phyloP scores from a whole-genome alignment of 805 yeast species.

The Lipomyces yamadae region DNA sequence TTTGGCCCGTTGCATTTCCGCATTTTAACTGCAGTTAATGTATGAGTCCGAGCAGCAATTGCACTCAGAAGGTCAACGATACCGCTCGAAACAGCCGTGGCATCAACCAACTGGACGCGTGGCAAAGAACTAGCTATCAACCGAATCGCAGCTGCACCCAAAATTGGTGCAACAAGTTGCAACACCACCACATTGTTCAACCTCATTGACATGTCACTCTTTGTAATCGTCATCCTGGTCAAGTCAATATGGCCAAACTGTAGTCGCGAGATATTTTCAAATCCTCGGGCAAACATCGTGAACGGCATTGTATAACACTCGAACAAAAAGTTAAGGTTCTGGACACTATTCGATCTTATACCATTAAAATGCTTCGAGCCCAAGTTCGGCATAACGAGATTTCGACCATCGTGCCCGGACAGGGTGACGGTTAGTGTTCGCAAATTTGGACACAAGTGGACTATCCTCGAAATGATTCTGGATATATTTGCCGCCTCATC shows the following conservation, averaged over 20 bases:
- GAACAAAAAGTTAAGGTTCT: conserved; percentile 19
- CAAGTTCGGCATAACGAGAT: conserved; percentile 17
- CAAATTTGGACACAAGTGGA: conserved; percentile 15
- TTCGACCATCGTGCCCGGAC: conserved; percentile 19
- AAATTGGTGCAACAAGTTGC: conserved; percentile 14
- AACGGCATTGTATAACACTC: conserved; percentile 25
- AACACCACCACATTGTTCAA: conserved; percentile 19
- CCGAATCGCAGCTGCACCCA: conserved; percentile 19
- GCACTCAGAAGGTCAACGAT: conserved; percentile 24
- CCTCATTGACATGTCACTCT: conserved; percentile 11
- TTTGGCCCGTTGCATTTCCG: conserved; percentile 15
- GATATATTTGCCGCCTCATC: conserved; percentile 12
- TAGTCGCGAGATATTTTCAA: conserved; percentile 13
- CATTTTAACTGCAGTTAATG: conserved; percentile 19
- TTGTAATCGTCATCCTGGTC: conserved; percentile 17
- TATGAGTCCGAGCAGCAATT: conserved; percentile 17
- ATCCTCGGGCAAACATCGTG: conserved; percentile 27
- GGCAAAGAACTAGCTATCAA: conserved; percentile 23
- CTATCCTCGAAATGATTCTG: conserved; percentile 1
- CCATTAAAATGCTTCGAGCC: conserved; percentile 1
- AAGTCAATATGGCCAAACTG: conserved; percentile 24
- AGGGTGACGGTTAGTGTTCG: conserved; percentile 16
- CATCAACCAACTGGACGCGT: conserved; percentile 17
- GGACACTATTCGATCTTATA: conserved; percentile 5
- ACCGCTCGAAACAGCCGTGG: conserved; percentile 20